Percentiles rank a stretch among this genome's conserved stretches.
These are phyloP conservation scores for Kodamaea lidongshanica DNA, from an alignment of 805 yeast species.

Conservation along the genomic window DNA sequence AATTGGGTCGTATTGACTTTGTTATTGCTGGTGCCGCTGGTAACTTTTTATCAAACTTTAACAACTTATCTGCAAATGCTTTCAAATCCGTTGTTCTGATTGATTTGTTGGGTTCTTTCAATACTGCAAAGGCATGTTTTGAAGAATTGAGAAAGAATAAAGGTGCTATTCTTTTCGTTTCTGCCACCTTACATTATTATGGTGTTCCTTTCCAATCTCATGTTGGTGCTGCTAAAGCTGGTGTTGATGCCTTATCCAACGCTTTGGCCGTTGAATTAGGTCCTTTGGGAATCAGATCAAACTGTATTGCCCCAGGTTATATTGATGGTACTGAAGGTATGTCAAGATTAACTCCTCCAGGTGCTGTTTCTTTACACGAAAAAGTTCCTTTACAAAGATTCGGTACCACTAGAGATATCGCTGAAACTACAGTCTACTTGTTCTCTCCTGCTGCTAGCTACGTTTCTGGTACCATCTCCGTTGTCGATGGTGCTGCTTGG, in stretches of 20 bases:
- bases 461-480: slow-evolving; percentile 22
- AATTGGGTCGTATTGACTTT: slow-evolving; percentile 74
- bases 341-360: slow-evolving; percentile 50
- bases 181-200: slow-evolving; percentile 84
- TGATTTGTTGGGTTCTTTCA: slow-evolving; percentile 83
- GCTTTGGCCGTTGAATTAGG: slow-evolving; percentile 89
- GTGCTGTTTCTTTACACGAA: slow-evolving; percentile 30
- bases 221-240: slow-evolving; percentile 95
- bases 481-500: slow-evolving; percentile 26
- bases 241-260: slow-evolving; percentile 80
- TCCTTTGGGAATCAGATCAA: slow-evolving; percentile 77
- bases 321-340: slow-evolving; percentile 85
- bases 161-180: slow-evolving; percentile 72
- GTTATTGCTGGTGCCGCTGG: slow-evolving; percentile 97
- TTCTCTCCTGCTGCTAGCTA: slow-evolving; percentile 23
- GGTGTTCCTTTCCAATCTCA: slow-evolving; percentile 88
- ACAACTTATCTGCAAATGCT: slow-evolving; percentile 74
- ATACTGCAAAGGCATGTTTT: slow-evolving; percentile 79
- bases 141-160: slow-evolving; percentile 56
- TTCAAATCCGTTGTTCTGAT: slow-evolving; percentile 83
- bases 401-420: slow-evolving; percentile 24
- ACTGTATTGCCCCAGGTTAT: slow-evolving; percentile 89
- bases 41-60: slow-evolving; percentile 77
- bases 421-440: slow-evolving; percentile 24
- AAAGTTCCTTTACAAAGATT: slow-evolving; percentile 26